Conservation (phyloP, 805 yeast species). For the Candida krabiensis region DNA sequence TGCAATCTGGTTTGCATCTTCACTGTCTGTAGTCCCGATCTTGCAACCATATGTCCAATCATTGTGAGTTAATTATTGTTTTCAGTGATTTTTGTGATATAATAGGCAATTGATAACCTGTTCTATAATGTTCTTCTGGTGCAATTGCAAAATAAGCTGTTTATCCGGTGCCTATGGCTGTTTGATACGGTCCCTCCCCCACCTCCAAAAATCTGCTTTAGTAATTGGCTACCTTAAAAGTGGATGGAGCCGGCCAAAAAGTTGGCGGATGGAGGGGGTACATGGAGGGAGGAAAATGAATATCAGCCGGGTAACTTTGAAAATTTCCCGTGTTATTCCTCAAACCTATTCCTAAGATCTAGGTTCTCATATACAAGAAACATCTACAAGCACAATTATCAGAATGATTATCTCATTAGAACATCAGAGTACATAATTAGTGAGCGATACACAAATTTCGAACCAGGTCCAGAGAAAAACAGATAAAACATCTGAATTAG, state of each 20-base stretch:
- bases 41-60: conserved; percentile 20
- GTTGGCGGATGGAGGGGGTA: conserved; percentile 1
- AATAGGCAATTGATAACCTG: not conserved
- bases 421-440: not conserved
- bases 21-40: conserved; percentile 3
- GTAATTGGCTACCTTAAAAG: conserved; percentile 6
- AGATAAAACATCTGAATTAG: not conserved
- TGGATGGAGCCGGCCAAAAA: conserved; percentile 2
- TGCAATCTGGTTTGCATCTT: conserved; percentile 21
- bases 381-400: too few relatives aligned
- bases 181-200: too few relatives aligned
- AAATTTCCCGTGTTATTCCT: not conserved
- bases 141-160: too few relatives aligned
- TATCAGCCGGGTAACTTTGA: conserved; percentile 8
- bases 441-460: not conserved
- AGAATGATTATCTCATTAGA: not conserved
- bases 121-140: too few relatives aligned
- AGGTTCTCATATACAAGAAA: too few relatives aligned
- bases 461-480: too few relatives aligned
- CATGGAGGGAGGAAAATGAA: too few relatives aligned
- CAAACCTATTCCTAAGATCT: not conserved
- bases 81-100: not conserved
- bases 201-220: not conserved
- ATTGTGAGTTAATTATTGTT: conserved; percentile 8
- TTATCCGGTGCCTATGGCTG: too few relatives aligned